Base-by-base conservation (phyloP, 179 eudicot species). In the Carnegiea gigantea region DNA sequence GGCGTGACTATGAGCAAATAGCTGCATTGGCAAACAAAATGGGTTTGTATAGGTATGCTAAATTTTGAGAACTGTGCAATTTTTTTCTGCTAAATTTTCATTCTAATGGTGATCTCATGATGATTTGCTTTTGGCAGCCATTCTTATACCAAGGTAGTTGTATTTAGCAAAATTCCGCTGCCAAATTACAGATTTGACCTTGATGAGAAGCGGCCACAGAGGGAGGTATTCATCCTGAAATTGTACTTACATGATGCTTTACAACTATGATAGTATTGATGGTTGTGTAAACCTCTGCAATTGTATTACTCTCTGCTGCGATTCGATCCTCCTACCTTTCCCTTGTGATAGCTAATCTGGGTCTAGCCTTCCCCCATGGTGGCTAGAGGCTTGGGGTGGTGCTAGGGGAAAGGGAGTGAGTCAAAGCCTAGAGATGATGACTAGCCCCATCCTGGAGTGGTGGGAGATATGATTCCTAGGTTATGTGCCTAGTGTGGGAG, bases 141-240 rank as follows among this genome's bases (percentile, higher is more conserved):
- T 84, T 88, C 91, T 4, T 95, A 93, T 79, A 77, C 75, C 70
- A 95, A 89, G 88, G 95, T 95, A 36, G 91, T 95, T 23, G 98
- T 92, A 26, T 92, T 93, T 78, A 95, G 98, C 85, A 95, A 95
- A 86, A 88, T 81, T 17, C 97, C 98, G 26, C 82, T 95, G 86
- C 98, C 98, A 38, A 93, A 93, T 84, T 95, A 95, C 91, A 87
- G 97, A 80, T 95, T 90, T 87, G 98, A 95, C 79, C 92, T 95
- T 81, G 98, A 95, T 88, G 96, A 93, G 80, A 95, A 87, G 92
- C 96, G 97, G 73, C 98, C 98, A 9, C 95, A 86, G 84, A 86
- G 98, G 80, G 98, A 95, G 98, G 98, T 93, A 91, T 28, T 79
- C n/a, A 67, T 53, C 65, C 46, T 24, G n/a, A 14, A 6, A 33